Evolutionary conservation across 2,329 filamentous ascomycete genomes (phyloP).

Genomic region (Aspergillus floridensis): DNA sequence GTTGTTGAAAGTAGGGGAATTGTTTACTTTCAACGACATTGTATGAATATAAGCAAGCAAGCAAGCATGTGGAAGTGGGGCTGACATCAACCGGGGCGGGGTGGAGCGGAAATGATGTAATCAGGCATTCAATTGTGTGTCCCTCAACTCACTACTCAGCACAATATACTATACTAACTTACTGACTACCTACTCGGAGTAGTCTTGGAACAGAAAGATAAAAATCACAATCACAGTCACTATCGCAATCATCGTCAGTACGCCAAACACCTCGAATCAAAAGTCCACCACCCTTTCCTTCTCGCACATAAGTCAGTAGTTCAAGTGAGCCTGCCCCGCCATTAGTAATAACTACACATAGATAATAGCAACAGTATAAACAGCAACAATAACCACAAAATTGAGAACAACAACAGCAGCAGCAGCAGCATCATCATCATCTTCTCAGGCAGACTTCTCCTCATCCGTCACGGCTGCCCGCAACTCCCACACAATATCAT

Average conservation of each 20-base stretch:
- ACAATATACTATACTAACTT: background rate
- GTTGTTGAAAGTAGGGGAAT: background rate
- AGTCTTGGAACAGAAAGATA: too few species aligned
- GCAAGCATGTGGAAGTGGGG: slow-evolving; percentile 10
- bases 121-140: background rate
- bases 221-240: background rate
- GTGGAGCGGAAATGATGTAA: slow-evolving; percentile 9
- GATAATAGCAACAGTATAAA: too few species aligned
- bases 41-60: background rate
- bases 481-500: slow-evolving; percentile 78
- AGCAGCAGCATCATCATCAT: too few species aligned
- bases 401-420: too few species aligned
- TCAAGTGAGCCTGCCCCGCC: background rate
- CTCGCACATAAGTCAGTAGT: background rate
- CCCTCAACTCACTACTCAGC: too few species aligned
- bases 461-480: slow-evolving; percentile 55
- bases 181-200: too few species aligned
- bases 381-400: too few species aligned
- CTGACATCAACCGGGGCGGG: slow-evolving; percentile 2
- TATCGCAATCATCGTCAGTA: background rate
- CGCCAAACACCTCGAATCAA: background rate
- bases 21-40: background rate
- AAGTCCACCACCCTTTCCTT: background rate
- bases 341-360: background rate
- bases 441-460: slow-evolving; percentile 13